Base-by-base conservation (phyloP, 805 yeast species). In the Myxozyma neotropica region DNA sequence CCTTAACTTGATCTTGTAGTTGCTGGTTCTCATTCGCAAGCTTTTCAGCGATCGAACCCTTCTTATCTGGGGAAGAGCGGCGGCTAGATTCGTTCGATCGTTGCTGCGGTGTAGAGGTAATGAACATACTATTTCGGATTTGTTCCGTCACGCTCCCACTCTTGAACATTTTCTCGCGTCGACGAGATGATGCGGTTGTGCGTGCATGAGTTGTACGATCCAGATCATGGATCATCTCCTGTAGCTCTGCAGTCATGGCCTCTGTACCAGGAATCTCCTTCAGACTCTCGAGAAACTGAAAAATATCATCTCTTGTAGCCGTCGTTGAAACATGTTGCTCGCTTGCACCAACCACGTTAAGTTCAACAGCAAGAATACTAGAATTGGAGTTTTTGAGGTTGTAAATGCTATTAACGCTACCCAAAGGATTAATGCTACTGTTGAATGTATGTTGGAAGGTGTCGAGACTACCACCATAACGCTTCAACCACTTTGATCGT, bases 401-500 rank as follows among this genome's bases (percentile, higher is more conserved):
- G 31, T 53, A 47, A 12, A 58, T 46, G 24, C 62, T 53, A 13
- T 36, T 53, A 33, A 57, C 45, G 38, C 51, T 55, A 31, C 44
- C 39, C 13, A 46, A 24, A n/a, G 46, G 45, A 17, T 24, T 42
- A 23, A 44, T 26, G 39, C 57, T 45, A 42, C 27, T 42, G 39
- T 35, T 45, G 19, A 50, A 36, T 15, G 29, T 39, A n/a, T 59
- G 64, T 29, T 56, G 55, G 24, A 61, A 58, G n/a, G 49, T 26
- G 19, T 58, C 61, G n/a, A 68, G 51, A 33, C 47, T 38, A 33
- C 55, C 65, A 1, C 87, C 82, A 68, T 87, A 87, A 55, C 83
- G 85, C 53, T 78, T 76, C 3, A 79, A 62, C 96, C 96, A 90
- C 38, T 79, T 78, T 7, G 76, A 74, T 66, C 91, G 79, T 56